Base-by-base conservation (phyloP, 176 grass and related monocot genomes). In the Aegilops sharonensis region DNA sequence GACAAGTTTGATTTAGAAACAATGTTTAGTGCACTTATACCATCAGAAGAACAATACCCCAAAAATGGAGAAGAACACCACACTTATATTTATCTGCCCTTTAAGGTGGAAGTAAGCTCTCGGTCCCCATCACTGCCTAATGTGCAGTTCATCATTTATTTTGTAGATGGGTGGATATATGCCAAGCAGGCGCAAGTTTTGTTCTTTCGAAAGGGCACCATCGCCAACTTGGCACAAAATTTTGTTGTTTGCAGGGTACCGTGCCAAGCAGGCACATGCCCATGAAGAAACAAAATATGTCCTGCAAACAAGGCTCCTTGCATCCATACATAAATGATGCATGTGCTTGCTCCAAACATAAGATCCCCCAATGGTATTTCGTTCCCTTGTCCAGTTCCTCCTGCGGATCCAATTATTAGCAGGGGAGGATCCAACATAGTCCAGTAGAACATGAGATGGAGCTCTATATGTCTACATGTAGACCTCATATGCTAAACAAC, bases 371-470 rank as follows among this genome's bases (percentile, higher is more conserved):
- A 39, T 70, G 40, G 40, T 78, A 80, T 85, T 80, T 80, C n/a
- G 11, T 84, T 43, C 0, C 70, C 78, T 89, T 89, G 76, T 74
- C 87, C 17, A 45, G 74, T 74, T 13, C 66, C 36, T 78, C 2
- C 74, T 35, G 65, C 47, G 5, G 6, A 73, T 85, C 75, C 82
- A 80, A 80, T 89, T 75, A 89, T 89, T 74, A 32, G 59, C 21
- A 75, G 42, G 17, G 81, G 67, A 89, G 73, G 74, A 89, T 84
- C 75, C 87, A 89, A 89, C 42, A 77, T 20, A 85, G 32, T 80
- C 82, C 87, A 80, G 68, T 75, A 54, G 43, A 76, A 87, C 42
- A 87, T 82, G 86, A 59, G 69, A 81, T 87, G 78, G 77, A 72
- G 31, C 76, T 64, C 69, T 67, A 32, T 57, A 59, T 57, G 54